Conservation (phyloP, 2,329 filamentous ascomycete species). For the Fusarium ambrosium region DNA sequence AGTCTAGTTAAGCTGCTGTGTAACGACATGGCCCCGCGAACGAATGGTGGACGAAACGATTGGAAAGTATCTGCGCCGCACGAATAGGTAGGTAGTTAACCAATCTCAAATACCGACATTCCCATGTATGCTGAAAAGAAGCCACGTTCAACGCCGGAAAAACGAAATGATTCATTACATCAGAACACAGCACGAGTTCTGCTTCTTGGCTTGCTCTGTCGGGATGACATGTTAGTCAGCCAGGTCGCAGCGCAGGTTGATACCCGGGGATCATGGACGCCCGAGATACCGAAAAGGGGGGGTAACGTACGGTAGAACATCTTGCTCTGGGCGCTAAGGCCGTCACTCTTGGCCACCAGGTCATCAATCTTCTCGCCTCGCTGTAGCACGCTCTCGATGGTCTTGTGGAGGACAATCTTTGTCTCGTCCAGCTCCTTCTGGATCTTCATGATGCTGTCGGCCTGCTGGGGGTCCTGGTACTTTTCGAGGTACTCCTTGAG, state of each 20-base stretch:
- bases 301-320: conserved; percentile 89
- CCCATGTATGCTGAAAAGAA: conserved; percentile 49
- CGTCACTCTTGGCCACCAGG: conserved; percentile 93
- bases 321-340: conserved; percentile 91
- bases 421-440: conserved; percentile 98
- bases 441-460: conserved; percentile 94
- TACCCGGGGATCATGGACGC: not conserved
- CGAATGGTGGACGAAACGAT: conserved; percentile 46
- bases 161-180: conserved; percentile 65
- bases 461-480: conserved; percentile 90
- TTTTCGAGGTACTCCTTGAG: conserved; percentile 80
- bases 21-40: conserved; percentile 37
- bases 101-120: conserved; percentile 50
- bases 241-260: not conserved
- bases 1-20: conserved; percentile 37
- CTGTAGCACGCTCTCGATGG: conserved; percentile 88
- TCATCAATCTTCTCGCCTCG: conserved; percentile 97
- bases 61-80: conserved; percentile 45
- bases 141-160: conserved; percentile 51
- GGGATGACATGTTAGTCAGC: conserved; percentile 18
- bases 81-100: conserved; percentile 42
- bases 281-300: not conserved
- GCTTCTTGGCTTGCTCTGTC: conserved; percentile 78
- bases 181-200: conserved; percentile 81
- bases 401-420: conserved; percentile 97